Conservation (phyloP, 2,329 filamentous ascomycete species). For the Helicocarpus griseus region DNA sequence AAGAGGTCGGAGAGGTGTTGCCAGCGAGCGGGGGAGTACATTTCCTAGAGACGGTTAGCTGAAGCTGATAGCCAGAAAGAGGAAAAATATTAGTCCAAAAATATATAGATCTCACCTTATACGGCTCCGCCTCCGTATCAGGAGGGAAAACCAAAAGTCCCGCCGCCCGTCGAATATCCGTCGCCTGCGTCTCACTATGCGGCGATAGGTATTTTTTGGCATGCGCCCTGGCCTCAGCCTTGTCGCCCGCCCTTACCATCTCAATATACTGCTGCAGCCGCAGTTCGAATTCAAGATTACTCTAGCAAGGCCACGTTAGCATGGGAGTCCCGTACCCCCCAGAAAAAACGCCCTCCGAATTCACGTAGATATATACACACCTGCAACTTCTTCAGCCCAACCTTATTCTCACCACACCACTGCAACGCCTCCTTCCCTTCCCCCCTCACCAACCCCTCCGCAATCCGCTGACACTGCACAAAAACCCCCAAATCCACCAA, state of each 20-base stretch:
- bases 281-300: slow-evolving; percentile 84
- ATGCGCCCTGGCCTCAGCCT: slow-evolving; percentile 65
- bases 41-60: slow-evolving; percentile 36
- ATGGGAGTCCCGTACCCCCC: no score
- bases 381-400: slow-evolving; percentile 78
- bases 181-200: slow-evolving; percentile 58
- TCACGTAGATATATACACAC: no score
- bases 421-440: slow-evolving; percentile 69
- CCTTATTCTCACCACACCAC: slow-evolving; percentile 93
- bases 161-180: slow-evolving; percentile 61
- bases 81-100: neutral
- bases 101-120: slow-evolving; percentile 38
- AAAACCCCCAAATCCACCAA: slow-evolving; percentile 88
- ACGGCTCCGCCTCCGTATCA: slow-evolving; percentile 49
- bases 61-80: neutral
- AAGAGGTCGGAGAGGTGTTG: slow-evolving; percentile 67
- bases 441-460: slow-evolving; percentile 58
- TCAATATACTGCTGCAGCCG: slow-evolving; percentile 93
- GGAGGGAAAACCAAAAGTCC: slow-evolving; percentile 69
- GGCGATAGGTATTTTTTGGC: slow-evolving; percentile 71
- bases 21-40: slow-evolving; percentile 71
- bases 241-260: slow-evolving; percentile 60
- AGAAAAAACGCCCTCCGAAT: no score
- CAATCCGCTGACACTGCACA: slow-evolving; percentile 67
- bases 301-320: slow-evolving; percentile 35